These are phyloP conservation scores for Yamadazyma laniorum DNA, from an alignment of 805 yeast species.

Conservation along the genomic window DNA sequence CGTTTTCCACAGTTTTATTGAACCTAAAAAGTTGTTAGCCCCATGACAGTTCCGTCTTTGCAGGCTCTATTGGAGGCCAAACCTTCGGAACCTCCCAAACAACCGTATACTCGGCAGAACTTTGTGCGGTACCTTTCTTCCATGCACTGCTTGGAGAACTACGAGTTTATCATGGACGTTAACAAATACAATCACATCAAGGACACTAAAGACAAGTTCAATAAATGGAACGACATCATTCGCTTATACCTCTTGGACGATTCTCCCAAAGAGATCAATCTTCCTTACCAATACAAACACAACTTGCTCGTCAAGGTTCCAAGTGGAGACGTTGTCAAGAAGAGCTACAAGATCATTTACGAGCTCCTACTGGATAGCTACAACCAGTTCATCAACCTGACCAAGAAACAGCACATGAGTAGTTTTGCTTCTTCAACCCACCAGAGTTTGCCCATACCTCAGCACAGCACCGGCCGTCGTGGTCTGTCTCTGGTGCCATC, in stretches of 20 bases:
- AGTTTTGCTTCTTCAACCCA: not conserved
- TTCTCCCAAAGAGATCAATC: constrained; percentile 32
- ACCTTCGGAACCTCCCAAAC: constrained; percentile 1
- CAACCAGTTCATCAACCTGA: constrained; percentile 27
- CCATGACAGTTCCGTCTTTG: constrained; percentile 15
- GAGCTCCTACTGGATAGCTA: constrained; percentile 33
- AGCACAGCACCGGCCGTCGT: constrained; percentile 4
- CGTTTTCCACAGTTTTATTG: too few species aligned
- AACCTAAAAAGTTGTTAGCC: too few species aligned
- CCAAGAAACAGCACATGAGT: constrained; percentile 7
- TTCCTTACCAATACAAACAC: constrained; percentile 25
- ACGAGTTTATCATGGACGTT: constrained; percentile 26
- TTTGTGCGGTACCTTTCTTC: constrained; percentile 26
- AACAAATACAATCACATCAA: constrained; percentile 11
- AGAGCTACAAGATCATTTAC: constrained; percentile 20
- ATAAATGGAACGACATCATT: constrained; percentile 28
- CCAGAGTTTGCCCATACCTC: not conserved
- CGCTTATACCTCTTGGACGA: constrained; percentile 26
- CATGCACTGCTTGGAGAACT: constrained; percentile 38
- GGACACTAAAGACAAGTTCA: constrained; percentile 11
- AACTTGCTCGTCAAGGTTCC: constrained; percentile 22
- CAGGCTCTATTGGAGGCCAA: constrained; percentile 10
- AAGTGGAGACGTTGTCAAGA: constrained; percentile 12
- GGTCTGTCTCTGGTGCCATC: not conserved
- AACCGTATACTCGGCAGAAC: constrained; percentile 11